Evolutionary conservation across 768 basidiomycete genomes (phyloP).

Genomic region (Mycena chlorophos): DNA sequence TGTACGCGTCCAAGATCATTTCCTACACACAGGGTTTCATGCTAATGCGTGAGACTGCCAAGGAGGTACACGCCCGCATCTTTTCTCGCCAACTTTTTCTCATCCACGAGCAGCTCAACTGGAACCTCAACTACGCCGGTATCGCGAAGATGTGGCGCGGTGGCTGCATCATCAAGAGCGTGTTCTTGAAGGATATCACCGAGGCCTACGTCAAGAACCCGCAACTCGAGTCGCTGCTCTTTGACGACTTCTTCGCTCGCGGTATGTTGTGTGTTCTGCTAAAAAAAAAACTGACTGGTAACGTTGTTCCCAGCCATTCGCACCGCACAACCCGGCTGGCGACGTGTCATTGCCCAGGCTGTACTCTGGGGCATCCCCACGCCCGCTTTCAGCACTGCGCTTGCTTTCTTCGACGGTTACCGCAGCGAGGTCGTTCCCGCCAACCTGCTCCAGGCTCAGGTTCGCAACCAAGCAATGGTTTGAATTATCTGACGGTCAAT

Average conservation of each 20-base stretch:
- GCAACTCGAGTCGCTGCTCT: constrained; percentile 87
- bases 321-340: constrained; percentile 96
- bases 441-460: constrained; percentile 93
- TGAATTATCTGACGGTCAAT: constrained; percentile 4
- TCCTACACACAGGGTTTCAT: constrained; percentile 99
- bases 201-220: constrained; percentile 84
- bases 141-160: constrained; percentile 99
- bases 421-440: constrained; percentile 93
- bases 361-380: constrained; percentile 97
- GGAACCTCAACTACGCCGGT: constrained; percentile 96
- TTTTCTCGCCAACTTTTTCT: neutral
- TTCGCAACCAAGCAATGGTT: constrained; percentile 28
- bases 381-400: constrained; percentile 96
- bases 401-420: constrained; percentile 99
- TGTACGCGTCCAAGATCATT: constrained; percentile 99
- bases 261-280: constrained; percentile 39
- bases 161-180: constrained; percentile 99
- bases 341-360: constrained; percentile 93
- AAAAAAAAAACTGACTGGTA: neutral
- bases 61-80: constrained; percentile 55
- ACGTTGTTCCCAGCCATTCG: constrained; percentile 62
- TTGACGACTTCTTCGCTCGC: constrained; percentile 97
- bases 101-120: constrained; percentile 51
- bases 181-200: constrained; percentile 93
- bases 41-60: constrained; percentile 97